These are phyloP conservation scores for Linum tenue DNA, from an alignment of 345 rosid genomes.

Conservation along the genomic window DNA sequence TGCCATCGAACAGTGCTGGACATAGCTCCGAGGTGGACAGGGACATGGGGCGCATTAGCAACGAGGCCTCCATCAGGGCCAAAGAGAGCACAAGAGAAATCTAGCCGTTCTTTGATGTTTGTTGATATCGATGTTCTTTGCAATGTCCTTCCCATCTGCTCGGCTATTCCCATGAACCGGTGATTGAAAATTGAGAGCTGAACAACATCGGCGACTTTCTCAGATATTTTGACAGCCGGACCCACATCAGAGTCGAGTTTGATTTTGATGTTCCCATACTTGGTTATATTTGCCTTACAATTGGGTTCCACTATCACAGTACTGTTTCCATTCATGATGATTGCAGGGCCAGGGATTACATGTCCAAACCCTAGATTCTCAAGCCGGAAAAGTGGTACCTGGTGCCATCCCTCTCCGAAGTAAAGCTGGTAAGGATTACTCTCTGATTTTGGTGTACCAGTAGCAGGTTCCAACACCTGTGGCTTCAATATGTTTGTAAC, in stretches of 20 bases:
- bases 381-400: conserved; percentile 66
- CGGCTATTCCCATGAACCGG: conserved; percentile 98
- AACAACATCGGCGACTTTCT: conserved; percentile 89
- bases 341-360: conserved; percentile 61
- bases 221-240: conserved; percentile 31
- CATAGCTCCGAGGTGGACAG: conserved; percentile 97
- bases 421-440: conserved; percentile 48
- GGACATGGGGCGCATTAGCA: conserved; percentile 98
- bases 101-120: conserved; percentile 85
- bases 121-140: conserved; percentile 98
- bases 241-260: conserved; percentile 40
- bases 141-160: conserved; percentile 94
- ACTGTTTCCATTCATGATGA: conserved; percentile 96
- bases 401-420: conserved; percentile 67
- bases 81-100: conserved; percentile 94
- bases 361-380: conserved; percentile 71
- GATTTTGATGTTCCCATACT: conserved; percentile 82
- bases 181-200: conserved; percentile 90
- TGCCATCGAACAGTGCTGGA: conserved; percentile 93
- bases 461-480: conserved; percentile 33
- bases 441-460: conserved; percentile 47
- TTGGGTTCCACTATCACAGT: conserved; percentile 87
- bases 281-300: conserved; percentile 69
- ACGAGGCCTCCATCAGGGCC: conserved; percentile 91
- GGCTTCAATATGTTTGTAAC: conserved; percentile 86